Evolutionary conservation across 345 rosid genomes (phyloP), one percentile per base, ranked within the genome.

Genomic region (Cardamine resedifolia): DNA sequence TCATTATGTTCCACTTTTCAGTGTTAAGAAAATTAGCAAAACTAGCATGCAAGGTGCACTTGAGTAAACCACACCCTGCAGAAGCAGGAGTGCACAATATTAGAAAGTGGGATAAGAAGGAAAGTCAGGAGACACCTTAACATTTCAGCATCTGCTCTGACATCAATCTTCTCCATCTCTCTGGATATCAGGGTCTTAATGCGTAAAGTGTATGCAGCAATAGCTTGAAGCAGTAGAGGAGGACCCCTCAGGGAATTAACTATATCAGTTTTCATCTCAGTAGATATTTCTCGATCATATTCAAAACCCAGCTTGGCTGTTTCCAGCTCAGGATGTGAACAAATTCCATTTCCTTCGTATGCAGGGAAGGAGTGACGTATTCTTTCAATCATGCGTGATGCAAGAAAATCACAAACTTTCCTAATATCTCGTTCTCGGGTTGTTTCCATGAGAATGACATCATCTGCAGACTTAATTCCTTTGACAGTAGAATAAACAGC

Each of bases 81-180:
- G 47, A 39, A 44, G 48, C 28, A 41, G 47, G 33, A 41, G 50
- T 43, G 62, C 26, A 63, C n/a, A 18, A 48, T 48, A 47, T 24
- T n/a, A 63, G 58, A 72, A 11, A 72, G n/a, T 44, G 39, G n/a
- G 30, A 65, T 33, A 44, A 44, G 36, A 75, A 36, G 48, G 43
- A 63, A 68, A 57, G 20, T 38, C 33, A 44, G 41, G 58, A 75
- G 61, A 43, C 62, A 87, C 92, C 96, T 85, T 74, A 91, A 74
- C 58, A 78, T 84, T 83, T 94, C 91, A 62, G 97, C 98, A 84
- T 94, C 98, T 66, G 91, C 97, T 85, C 87, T 86, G 58, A 85
- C 88, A 81, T 94, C 96, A 76, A 85, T 83, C 78, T 87, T 88
- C 71, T 91, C 98, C 65, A 81, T 94, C 81, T 94, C 96, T 85